These are phyloP conservation scores for Trypanosomatidae sp. DNA, from an alignment of 208 protist species.

Conservation along the genomic window DNA sequence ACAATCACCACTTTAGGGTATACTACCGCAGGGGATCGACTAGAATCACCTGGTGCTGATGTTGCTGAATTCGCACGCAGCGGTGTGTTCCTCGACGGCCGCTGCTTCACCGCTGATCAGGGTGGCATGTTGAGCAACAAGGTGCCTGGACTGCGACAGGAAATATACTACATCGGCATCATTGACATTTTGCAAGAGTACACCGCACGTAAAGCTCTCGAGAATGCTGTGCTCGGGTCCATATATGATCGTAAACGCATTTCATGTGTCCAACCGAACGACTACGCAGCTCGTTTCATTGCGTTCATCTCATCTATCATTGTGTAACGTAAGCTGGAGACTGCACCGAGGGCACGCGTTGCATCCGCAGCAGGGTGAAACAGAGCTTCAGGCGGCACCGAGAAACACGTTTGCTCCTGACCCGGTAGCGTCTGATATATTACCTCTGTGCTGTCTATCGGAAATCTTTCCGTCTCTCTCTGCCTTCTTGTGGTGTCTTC, in stretches of 20 bases:
- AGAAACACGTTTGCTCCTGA: too few relatives aligned
- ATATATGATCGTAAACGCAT: conserved; percentile 75
- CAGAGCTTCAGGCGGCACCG: not conserved
- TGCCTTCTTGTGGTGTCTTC: not conserved
- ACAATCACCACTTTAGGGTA: not conserved
- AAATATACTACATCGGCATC: conserved; percentile 94
- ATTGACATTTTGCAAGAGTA: conserved; percentile 95
- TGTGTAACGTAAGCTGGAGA: conserved; percentile 29
- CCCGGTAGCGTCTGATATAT: not conserved
- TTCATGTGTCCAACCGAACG: conserved; percentile 77
- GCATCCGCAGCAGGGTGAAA: too few relatives aligned
- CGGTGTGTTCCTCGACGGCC: conserved; percentile 37
- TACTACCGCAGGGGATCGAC: conserved; percentile 1
- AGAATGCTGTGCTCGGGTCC: conserved; percentile 67
- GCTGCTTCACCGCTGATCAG: conserved; percentile 79
- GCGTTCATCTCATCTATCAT: conserved; percentile 91
- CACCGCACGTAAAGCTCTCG: conserved; percentile 75
- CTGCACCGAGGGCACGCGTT: not conserved
- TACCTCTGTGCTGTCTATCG: not conserved
- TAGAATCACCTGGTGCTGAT: conserved; percentile 1
- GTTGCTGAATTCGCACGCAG: conserved; percentile 1
- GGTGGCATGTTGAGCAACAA: conserved; percentile 82
- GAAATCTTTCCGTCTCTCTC: not conserved
- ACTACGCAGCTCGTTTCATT: conserved; percentile 89
- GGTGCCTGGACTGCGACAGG: conserved; percentile 46